Conservation (phyloP, 108 stramenopile genomes). For the Pseudonitzschia multiseries region DNA sequence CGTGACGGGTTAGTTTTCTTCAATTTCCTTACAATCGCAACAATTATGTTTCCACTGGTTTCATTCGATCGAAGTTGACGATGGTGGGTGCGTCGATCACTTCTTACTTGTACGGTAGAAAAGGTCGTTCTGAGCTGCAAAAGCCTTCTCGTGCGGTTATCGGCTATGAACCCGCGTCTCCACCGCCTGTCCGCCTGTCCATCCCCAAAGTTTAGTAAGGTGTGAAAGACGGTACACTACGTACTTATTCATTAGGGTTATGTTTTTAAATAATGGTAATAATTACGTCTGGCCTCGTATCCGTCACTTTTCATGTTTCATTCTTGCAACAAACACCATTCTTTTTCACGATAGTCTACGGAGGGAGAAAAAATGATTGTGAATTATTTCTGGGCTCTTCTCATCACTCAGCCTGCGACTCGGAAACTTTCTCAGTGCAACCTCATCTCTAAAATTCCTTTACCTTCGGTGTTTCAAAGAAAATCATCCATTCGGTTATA, state of each 20-base stretch:
- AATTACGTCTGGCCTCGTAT: background rate
- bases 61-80: background rate
- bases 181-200: background rate
- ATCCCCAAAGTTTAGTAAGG: background rate
- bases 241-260: background rate
- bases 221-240: background rate
- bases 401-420: background rate
- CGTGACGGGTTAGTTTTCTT: slow-evolving; percentile 5
- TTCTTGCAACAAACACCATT: background rate
- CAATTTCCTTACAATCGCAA: slow-evolving; percentile 5
- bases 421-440: background rate
- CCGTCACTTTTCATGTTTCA: background rate
- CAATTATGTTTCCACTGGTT: background rate
- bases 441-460: background rate
- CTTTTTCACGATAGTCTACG: background rate
- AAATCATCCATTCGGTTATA: background rate
- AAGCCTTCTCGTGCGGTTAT: background rate
- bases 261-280: background rate
- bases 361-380: no score
- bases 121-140: background rate
- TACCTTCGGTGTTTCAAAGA: background rate
- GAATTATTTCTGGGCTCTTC: no score
- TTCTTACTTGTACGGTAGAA: background rate
- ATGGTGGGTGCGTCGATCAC: background rate
- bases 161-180: background rate